Base-by-base conservation (phyloP, 2,329 filamentous ascomycete genomes). In the Hansfordia pulvinata region DNA sequence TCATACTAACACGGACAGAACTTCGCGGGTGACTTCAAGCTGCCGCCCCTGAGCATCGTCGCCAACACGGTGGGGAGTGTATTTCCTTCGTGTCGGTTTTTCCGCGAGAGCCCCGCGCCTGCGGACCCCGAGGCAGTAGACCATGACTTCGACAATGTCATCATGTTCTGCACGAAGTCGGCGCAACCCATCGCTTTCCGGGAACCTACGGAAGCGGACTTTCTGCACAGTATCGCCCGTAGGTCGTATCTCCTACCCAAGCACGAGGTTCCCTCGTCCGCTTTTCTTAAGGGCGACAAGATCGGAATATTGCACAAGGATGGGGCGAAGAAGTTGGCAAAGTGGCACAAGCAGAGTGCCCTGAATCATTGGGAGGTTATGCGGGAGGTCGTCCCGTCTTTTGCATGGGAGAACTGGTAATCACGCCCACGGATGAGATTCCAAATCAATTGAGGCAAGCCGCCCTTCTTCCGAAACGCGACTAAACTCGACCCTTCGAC, bases 341-440 rank as follows among this genome's bases (percentile, higher is more conserved):
- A 67, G 46, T 83, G 71, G 61, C 85, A 93, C 46, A 64, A 73
- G 42, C 61, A 70, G 43, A 83, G 80, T 41, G 86, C 86, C 0
- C 47, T 80, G 27, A 80, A 80, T 8, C 90, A 98, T 55, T 98
- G 90, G 90, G 60, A 57, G 22, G 77, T 98, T 24, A 98, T 98
- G 85, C 71, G 90, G 44, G 70, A 59, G 1, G 85, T 94, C 3
- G 39, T 96, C 35, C 85, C 86, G 2, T 61, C 61, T 30, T 56
- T 57, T 9, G 69, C 96, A 15, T 98, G 90, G 90, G 79, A 93
- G 56, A 68, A 72, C 42, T 96, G 84, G 83, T 93, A 23, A n/a
- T n/a, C n/a, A n/a, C n/a, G n/a, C n/a, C n/a, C n/a, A n/a, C n/a
- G n/a, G n/a, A n/a, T n/a, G n/a, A n/a, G n/a, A n/a, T n/a, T n/a